These are phyloP conservation scores for Melaleuca alternifolia DNA, from an alignment of 345 rosid genomes.

Conservation along the genomic window DNA sequence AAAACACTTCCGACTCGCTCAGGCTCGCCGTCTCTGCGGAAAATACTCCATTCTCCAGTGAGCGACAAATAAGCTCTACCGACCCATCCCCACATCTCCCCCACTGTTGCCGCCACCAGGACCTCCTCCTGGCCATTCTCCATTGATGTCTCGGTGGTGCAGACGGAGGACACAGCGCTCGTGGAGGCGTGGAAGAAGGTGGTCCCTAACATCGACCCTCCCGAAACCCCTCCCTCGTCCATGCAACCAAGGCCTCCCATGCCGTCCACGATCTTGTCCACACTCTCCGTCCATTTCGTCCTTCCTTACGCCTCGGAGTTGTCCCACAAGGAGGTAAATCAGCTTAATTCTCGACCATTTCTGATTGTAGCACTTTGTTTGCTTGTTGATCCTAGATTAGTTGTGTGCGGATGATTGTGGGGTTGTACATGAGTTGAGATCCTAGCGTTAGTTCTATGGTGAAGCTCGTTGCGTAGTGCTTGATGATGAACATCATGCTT, in stretches of 20 bases:
- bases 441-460: background rate
- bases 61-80: background rate
- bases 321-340: conserved; percentile 39
- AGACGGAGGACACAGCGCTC: conserved; percentile 35
- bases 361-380: background rate
- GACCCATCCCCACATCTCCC: background rate
- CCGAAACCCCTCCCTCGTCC: conserved; percentile 62
- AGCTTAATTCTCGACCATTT: no score
- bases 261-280: conserved; percentile 56
- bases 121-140: conserved; percentile 31
- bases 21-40: no score
- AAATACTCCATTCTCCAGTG: background rate
- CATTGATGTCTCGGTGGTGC: conserved; percentile 35
- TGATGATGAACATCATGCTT: no score
- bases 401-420: background rate
- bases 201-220: conserved; percentile 71
- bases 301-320: conserved; percentile 64
- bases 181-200: conserved; percentile 65
- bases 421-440: background rate
- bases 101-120: background rate
- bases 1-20: no score
- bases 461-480: background rate
- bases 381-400: background rate
- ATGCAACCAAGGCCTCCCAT: conserved; percentile 59
- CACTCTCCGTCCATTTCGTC: conserved; percentile 79